Percentiles rank a stretch among this genome's conserved stretches.
Evolutionary conservation across 495 filamentous ascomycete genomes (phyloP).

Genomic region (Penicillium subrubescens): DNA sequence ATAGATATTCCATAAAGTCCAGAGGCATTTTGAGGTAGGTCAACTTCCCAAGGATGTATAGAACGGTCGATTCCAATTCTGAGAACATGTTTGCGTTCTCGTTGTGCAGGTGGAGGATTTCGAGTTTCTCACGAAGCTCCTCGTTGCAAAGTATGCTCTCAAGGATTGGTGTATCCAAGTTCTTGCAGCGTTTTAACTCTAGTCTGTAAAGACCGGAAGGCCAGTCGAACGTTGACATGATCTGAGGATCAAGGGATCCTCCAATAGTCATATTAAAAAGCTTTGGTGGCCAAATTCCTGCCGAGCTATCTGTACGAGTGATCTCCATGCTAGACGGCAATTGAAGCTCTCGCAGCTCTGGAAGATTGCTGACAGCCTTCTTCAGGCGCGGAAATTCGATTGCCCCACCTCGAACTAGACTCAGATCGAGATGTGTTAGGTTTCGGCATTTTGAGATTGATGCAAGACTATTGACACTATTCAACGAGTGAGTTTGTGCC

Average conservation of each 20-base stretch:
- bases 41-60: not conserved
- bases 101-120: not conserved
- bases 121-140: not conserved
- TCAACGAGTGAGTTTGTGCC: not conserved
- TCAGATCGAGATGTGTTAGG: constrained; percentile 59
- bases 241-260: not conserved
- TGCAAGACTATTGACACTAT: constrained; percentile 61
- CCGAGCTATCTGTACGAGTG: constrained; percentile 22
- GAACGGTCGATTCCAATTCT: not conserved
- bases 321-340: constrained; percentile 55
- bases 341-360: constrained; percentile 50
- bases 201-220: not conserved
- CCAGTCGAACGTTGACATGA: not conserved
- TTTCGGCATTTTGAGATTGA: constrained; percentile 62
- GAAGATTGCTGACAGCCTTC: constrained; percentile 52
- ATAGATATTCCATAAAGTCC: not conserved
- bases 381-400: constrained; percentile 56
- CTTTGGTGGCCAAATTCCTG: constrained; percentile 5
- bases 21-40: not conserved
- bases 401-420: constrained; percentile 53
- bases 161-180: not conserved
- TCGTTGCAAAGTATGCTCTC: not conserved
- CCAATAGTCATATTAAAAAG: not conserved
- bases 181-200: not conserved
- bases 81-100: not conserved